These are phyloP conservation scores for Exophiala bonariae DNA, from an alignment of 2,329 filamentous ascomycete species.

Conservation along the genomic window DNA sequence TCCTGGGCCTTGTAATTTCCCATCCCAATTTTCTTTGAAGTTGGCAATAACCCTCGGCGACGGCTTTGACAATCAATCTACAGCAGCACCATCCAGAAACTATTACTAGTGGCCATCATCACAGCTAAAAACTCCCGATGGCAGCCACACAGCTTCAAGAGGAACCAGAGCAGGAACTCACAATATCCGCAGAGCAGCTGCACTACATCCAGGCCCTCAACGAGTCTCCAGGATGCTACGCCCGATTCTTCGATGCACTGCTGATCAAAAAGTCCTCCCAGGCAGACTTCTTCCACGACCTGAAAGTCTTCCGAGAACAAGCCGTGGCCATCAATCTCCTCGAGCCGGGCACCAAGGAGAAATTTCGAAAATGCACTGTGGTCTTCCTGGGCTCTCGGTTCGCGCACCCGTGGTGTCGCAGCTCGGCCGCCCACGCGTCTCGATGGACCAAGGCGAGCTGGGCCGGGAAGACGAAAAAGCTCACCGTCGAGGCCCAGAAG, in stretches of 20 bases:
- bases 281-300: slow-evolving; percentile 22
- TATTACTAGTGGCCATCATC: neutral
- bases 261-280: slow-evolving; percentile 24
- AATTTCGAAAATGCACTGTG: slow-evolving; percentile 18
- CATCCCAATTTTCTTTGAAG: too few species aligned
- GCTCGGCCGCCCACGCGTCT: slow-evolving; percentile 12
- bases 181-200: slow-evolving; percentile 14
- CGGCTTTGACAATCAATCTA: too few species aligned
- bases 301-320: slow-evolving; percentile 26
- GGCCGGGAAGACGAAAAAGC: slow-evolving; percentile 14
- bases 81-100: neutral
- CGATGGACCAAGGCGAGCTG: slow-evolving; percentile 16
- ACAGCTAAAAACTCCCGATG: too few species aligned
- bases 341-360: slow-evolving; percentile 13
- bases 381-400: slow-evolving; percentile 23
- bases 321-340: slow-evolving; percentile 16
- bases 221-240: slow-evolving; percentile 21
- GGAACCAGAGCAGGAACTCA: slow-evolving; percentile 11
- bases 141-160: neutral
- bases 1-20: too few species aligned
- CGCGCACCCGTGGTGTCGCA: slow-evolving; percentile 28
- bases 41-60: too few species aligned
- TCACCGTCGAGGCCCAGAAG: slow-evolving; percentile 14
- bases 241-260: slow-evolving; percentile 26
- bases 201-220: slow-evolving; percentile 24